Base-by-base conservation (phyloP, 192 early-diverging fungal genomes). In the Podila epigama region DNA sequence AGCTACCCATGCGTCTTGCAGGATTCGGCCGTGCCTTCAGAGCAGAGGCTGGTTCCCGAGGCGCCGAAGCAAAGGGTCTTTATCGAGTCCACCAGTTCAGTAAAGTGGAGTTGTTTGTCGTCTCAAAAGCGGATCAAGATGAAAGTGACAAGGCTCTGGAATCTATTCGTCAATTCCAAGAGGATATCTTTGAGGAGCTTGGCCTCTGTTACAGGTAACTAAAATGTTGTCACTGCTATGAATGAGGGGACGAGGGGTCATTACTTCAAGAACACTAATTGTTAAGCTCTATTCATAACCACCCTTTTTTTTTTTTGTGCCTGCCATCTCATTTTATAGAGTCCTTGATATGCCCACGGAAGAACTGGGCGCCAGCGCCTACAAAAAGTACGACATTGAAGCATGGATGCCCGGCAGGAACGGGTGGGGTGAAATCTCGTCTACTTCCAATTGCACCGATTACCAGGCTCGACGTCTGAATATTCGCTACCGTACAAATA, bases 51-150 rank as follows among this genome's bases (percentile, higher is more conserved):
- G 90, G 93, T 0, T 87, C 94, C 0, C 86, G 94, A n/a, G 92
- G 91, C 1, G 85, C 86, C 40, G 95, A 98, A 56, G 89, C 89
- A 36, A 88, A 92, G 18, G 96, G 96, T 0, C 73, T 98, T 29
- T 98, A 97, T 81, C 86, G 96, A 3, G 89, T 98, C 22, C 95
- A 98, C 82, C 96, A 97, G 68, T 98, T 98, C 68, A 93, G 89
- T 31, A 98, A 98, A 68, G 93, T 98, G 0, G 96, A 98, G 66
- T 81, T 98, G 60, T 96, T 98, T 86, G 85, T 85, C 3, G 69
- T 96, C 12, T 80, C 92, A 6, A 80, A 75, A 7, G 88, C 88
- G 0, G 85, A 85, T 16, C 42, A 51, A 5, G 54, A 31, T 4
- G 68, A 87, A 54, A 93, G 92, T 81, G 86, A 91, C 16, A 51